Percentiles rank a stretch among this genome's conserved stretches.
phyloP scores from a whole-genome alignment of 805 yeast genomes.

The Candida coquimbonensis region DNA sequence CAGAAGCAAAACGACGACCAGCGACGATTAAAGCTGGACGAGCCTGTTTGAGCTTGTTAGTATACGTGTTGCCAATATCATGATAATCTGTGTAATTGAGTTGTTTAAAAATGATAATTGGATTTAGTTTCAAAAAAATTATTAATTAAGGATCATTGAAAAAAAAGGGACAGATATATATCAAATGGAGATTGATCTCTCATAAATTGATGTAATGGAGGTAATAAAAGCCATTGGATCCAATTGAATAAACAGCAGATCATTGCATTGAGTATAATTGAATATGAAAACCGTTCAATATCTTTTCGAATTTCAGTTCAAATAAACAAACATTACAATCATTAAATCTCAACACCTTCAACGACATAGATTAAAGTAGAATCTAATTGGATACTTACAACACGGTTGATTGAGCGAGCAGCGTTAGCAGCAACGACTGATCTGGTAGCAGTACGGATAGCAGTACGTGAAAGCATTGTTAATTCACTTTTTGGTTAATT shows the following conservation, averaged over 20 bases:
- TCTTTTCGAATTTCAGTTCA: not conserved
- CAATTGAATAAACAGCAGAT: too few species aligned
- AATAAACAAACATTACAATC: not conserved
- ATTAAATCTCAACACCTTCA: not conserved
- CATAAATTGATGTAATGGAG: too few species aligned
- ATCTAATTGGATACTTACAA: slow-evolving; percentile 29
- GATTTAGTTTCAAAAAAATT: not conserved
- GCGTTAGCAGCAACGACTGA: slow-evolving; percentile 57
- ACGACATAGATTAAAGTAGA: not conserved
- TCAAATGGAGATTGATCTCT: too few species aligned
- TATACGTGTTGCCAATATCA: not conserved
- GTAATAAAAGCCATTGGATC: too few species aligned
- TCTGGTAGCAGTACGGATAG: slow-evolving; percentile 80
- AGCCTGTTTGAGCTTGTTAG: slow-evolving; percentile 40
- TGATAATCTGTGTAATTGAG: not conserved
- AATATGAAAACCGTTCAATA: not conserved
- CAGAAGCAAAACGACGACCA: slow-evolving; percentile 81
- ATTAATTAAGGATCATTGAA: too few species aligned
- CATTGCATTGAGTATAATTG: not conserved
- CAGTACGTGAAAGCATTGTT: slow-evolving; percentile 78
- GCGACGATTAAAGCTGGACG: slow-evolving; percentile 63
- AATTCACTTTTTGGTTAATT: slow-evolving; percentile 6
- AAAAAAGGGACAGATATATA: too few species aligned
- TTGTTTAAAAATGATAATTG: not conserved
- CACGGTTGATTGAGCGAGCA: slow-evolving; percentile 30